Percentiles rank a stretch among this genome's conserved stretches.
phyloP scores from a whole-genome alignment of 768 basidiomycete genomes.

The Lentinus brumalis region DNA sequence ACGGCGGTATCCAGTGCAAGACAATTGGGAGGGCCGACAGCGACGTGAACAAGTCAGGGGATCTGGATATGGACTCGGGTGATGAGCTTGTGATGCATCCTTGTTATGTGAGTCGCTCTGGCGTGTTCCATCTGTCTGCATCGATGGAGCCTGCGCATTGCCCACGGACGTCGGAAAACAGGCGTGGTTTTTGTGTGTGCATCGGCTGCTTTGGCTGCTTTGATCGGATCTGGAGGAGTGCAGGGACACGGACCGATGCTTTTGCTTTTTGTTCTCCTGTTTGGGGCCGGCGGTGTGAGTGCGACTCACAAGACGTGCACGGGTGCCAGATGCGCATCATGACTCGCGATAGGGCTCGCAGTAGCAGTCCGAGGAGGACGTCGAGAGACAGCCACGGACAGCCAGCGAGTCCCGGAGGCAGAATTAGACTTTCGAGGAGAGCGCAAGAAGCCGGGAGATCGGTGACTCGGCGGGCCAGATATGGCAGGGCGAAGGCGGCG shows the following conservation, averaged over 20 bases:
- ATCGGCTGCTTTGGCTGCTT: neutral
- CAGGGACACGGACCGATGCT: conserved; percentile 15
- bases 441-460: conserved; percentile 11
- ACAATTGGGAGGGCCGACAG: conserved; percentile 1
- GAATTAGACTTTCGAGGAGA: conserved; percentile 11
- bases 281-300: neutral
- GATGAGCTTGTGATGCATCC: conserved; percentile 7
- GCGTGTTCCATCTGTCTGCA: neutral
- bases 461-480: conserved; percentile 2
- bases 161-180: neutral
- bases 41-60: conserved; percentile 13
- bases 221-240: conserved; percentile 15
- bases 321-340: neutral
- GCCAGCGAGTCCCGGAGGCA: neutral
- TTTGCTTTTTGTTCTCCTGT: conserved; percentile 13
- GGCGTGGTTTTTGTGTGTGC: neutral
- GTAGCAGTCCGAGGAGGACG: neutral
- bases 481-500: neutral
- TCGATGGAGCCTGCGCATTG: neutral
- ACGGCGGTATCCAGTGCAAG: neutral
- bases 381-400: neutral
- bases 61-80: neutral
- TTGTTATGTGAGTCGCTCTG: conserved; percentile 5
- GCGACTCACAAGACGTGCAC: neutral
- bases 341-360: neutral